These are phyloP conservation scores for Penicillium bialowiezense DNA, from an alignment of 495 filamentous ascomycete species.

Conservation along the genomic window DNA sequence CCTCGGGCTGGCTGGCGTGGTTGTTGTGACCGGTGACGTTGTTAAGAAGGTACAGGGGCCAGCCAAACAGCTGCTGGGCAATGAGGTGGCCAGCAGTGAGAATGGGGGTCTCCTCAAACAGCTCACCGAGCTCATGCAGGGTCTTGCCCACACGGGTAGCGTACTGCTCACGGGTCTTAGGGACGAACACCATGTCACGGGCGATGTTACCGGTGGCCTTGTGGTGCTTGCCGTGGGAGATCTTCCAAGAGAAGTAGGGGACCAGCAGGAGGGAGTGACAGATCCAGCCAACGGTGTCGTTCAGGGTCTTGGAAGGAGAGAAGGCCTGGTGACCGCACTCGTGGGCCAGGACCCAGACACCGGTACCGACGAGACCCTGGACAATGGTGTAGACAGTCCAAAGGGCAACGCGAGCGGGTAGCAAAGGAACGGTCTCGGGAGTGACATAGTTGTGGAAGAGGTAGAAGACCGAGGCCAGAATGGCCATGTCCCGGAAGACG, in stretches of 20 bases:
- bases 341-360: conserved; percentile 70
- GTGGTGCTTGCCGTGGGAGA: conserved; percentile 91
- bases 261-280: conserved; percentile 80
- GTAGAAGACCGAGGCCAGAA: conserved; percentile 56
- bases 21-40: conserved; percentile 95
- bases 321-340: conserved; percentile 79
- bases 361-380: conserved; percentile 65
- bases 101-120: conserved; percentile 93
- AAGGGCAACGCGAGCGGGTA: conserved; percentile 41
- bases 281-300: conserved; percentile 83
- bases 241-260: conserved; percentile 91
- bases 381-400: conserved; percentile 64
- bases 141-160: conserved; percentile 66
- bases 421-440: conserved; percentile 57
- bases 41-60: conserved; percentile 75
- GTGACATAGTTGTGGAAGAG: conserved; percentile 66
- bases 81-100: conserved; percentile 69
- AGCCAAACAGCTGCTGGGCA: conserved; percentile 84
- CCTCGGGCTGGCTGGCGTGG: conserved; percentile 82
- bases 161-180: conserved; percentile 75
- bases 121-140: conserved; percentile 76
- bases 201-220: conserved; percentile 94
- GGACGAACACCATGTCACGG: conserved; percentile 96
- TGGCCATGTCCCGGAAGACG: conserved; percentile 58
- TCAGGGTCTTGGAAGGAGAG: conserved; percentile 73